Evolutionary conservation across 805 yeast genomes (phyloP).

Genomic region (Limtongia smithiae): DNA sequence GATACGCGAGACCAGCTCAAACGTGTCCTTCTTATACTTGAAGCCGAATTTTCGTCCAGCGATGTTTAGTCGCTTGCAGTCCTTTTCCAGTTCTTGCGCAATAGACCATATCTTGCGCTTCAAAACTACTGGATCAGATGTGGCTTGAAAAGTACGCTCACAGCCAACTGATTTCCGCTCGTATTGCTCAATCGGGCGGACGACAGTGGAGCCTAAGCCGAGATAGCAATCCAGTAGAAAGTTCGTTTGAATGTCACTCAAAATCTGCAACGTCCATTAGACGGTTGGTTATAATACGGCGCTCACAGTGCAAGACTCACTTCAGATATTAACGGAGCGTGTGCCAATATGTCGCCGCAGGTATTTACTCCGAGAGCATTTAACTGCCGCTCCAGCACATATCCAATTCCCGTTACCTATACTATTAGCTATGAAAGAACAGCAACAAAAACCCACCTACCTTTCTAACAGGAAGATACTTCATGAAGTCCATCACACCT

Average conservation of each 20-base stretch:
- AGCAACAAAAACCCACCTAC: constrained; percentile 1
- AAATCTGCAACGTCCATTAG: constrained; percentile 1
- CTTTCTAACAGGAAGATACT: constrained; percentile 27
- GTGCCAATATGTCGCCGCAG: constrained; percentile 28
- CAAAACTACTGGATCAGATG: constrained; percentile 7
- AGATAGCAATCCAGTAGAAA: constrained; percentile 28
- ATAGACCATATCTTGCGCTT: constrained; percentile 20
- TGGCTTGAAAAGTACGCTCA: constrained; percentile 30
- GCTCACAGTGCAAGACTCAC: neutral
- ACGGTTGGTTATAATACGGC: neutral
- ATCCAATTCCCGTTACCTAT: constrained; percentile 30
- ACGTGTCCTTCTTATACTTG: constrained; percentile 29
- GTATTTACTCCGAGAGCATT: constrained; percentile 25
- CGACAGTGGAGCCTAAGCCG: constrained; percentile 31
- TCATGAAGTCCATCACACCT: constrained; percentile 28
- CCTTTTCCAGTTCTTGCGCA: constrained; percentile 26
- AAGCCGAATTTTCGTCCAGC: constrained; percentile 29
- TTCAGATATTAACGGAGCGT: constrained; percentile 9
- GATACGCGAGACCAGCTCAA: constrained; percentile 28
- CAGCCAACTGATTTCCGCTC: constrained; percentile 31
- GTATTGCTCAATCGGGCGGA: constrained; percentile 25
- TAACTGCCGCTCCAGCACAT: constrained; percentile 32
- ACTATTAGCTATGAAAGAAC: too few relatives aligned
- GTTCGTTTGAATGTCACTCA: constrained; percentile 15
- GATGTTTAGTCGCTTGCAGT: constrained; percentile 19